phyloP scores from a whole-genome alignment of 139 green algal genomes.

The Chlamydomonas asymmetrica region DNA sequence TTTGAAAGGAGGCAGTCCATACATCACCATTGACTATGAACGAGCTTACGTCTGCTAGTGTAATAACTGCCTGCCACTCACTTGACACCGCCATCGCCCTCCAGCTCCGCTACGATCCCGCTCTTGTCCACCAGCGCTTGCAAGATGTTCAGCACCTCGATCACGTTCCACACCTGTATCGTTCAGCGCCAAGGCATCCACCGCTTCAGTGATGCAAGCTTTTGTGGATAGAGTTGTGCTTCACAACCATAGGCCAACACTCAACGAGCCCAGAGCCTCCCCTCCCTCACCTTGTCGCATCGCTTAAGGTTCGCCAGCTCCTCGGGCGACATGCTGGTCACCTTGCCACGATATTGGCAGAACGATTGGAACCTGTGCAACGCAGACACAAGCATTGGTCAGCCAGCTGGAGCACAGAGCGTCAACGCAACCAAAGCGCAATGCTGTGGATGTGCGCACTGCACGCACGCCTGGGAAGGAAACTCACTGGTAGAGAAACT shows the following conservation, averaged over 20 bases:
- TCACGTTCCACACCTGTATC: slow-evolving; percentile 70
- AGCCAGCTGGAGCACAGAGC: background rate
- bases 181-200: background rate
- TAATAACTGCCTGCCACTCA: slow-evolving; percentile 2
- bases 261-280: no score
- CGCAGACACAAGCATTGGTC: background rate
- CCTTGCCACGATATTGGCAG: slow-evolving; percentile 82
- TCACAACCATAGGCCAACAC: no score
- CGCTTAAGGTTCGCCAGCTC: slow-evolving; percentile 79
- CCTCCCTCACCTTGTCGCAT: slow-evolving; percentile 53
- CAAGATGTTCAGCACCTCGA: slow-evolving; percentile 85
- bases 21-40: no score
- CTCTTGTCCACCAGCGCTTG: slow-evolving; percentile 88
- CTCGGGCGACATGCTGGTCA: slow-evolving; percentile 68
- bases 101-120: slow-evolving; percentile 70
- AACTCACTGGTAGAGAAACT: slow-evolving; percentile 98
- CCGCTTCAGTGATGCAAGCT: background rate
- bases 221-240: background rate
- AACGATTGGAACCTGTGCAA: slow-evolving; percentile 74
- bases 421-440: no score
- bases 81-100: slow-evolving; percentile 58
- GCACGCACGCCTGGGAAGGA: no score
- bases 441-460: no score
- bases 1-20: no score
- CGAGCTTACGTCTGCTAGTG: no score